A percentile compares a stretch with the other conserved stretches of the same genome.
Conservation (phyloP, 768 basidiomycete genomes). For the Mycena chlorophos region DNA sequence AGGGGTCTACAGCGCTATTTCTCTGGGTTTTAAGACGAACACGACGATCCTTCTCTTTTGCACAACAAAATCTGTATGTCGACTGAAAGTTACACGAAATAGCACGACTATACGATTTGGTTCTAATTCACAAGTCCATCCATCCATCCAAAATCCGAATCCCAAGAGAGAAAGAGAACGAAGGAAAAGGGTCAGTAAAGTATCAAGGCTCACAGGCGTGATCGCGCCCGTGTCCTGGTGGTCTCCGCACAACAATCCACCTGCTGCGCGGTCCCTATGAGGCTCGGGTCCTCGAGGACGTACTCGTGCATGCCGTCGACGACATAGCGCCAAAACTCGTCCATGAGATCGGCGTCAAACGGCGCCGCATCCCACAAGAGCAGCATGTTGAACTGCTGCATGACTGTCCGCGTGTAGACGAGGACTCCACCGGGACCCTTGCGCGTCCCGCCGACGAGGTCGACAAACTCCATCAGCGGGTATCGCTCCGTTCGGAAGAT, state of each 20-base stretch:
- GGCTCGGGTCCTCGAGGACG: constrained; percentile 5
- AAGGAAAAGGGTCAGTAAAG: background rate
- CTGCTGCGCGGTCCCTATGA: constrained; percentile 8
- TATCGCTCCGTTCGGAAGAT: constrained; percentile 4
- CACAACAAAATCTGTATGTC: background rate
- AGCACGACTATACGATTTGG: too few species aligned
- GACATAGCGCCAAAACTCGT: constrained; percentile 12
- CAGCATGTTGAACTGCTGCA: background rate
- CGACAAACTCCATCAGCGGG: constrained; percentile 9
- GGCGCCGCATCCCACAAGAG: constrained; percentile 14
- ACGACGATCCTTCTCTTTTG: too few species aligned
- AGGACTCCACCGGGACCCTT: constrained; percentile 12
- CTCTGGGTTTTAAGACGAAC: constrained; percentile 1
- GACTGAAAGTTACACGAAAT: constrained; percentile 1
- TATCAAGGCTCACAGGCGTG: background rate
- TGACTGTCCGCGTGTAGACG: constrained; percentile 1
- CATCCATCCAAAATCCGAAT: too few species aligned
- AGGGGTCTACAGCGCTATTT: background rate
- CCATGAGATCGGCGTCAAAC: constrained; percentile 5
- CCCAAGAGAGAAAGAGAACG: too few species aligned
- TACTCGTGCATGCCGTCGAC: constrained; percentile 13
- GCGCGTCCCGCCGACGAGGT: constrained; percentile 6
- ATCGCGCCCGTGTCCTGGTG: background rate
- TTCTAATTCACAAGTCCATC: too few species aligned
- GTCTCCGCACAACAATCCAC: background rate